These are phyloP conservation scores for Tausonia pullulans DNA, from an alignment of 1,284 basidiomycete genomes.

Conservation along the genomic window DNA sequence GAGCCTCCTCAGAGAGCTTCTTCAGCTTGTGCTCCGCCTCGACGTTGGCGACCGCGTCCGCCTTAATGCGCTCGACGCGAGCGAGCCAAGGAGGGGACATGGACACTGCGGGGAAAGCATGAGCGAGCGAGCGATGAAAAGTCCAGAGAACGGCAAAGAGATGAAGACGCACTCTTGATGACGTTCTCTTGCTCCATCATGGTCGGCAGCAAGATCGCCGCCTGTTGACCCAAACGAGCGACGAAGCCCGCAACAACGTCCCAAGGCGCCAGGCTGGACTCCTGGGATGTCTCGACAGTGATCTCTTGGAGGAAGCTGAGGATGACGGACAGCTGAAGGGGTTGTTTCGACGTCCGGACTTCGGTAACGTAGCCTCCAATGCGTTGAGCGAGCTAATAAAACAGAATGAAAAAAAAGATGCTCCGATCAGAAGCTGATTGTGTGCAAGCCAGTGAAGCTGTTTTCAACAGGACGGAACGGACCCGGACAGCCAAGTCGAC, in stretches of 20 bases:
- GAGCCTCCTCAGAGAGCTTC: constrained; percentile 77
- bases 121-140: not conserved
- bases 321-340: constrained; percentile 63
- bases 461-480: constrained; percentile 23
- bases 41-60: constrained; percentile 67
- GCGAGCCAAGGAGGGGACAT: constrained; percentile 75
- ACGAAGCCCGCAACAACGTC: constrained; percentile 61
- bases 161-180: constrained; percentile 50
- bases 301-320: constrained; percentile 61
- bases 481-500: constrained; percentile 83
- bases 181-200: constrained; percentile 66
- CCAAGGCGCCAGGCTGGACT: constrained; percentile 54
- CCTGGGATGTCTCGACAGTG: constrained; percentile 54
- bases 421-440: not conserved
- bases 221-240: constrained; percentile 55
- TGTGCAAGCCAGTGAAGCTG: not conserved
- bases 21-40: constrained; percentile 81
- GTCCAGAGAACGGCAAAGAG: not conserved
- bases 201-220: constrained; percentile 54
- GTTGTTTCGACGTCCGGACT: constrained; percentile 57
- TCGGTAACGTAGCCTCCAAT: constrained; percentile 68
- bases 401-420: not conserved
- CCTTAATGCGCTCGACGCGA: constrained; percentile 78
- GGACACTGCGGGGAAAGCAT: constrained; percentile 44
- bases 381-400: constrained; percentile 63